Base-by-base conservation (phyloP, 1,139 yeast species). In the Candida glucosophila region DNA sequence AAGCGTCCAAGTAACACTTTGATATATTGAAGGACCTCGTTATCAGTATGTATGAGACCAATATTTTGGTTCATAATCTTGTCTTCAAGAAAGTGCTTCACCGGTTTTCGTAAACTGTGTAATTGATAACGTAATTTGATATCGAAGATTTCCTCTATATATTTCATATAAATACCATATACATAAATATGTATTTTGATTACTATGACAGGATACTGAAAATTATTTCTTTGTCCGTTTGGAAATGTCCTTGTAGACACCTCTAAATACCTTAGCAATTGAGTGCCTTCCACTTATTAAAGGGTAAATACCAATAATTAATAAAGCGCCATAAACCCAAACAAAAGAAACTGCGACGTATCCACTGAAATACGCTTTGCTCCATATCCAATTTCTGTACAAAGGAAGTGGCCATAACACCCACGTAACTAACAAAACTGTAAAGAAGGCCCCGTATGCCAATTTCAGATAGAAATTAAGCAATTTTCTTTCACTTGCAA, bases 341-440 rank as follows among this genome's bases (percentile, higher is more conserved):
- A 63, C 46, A 22, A 63, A 40, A 3, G 56, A 54, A 17, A 60
- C 59, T 0, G 52, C 49, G 5, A 53, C 49, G 49, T 59, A 63
- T 8, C 69, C 69, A 28, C 53, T 54, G 37, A 60, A 64, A 35
- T 57, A 64, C 22, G 55, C 39, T 25, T 44, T 43, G 22, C 52
- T 43, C 46, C 58, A 64, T n/a, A 62, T 49, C 46, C 58, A 64
- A 30, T 58, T 52, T 27, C 70, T 51, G 31, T 62, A 64, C 40
- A 63, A 47, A 7, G 70, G 68, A 41, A 63, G 47, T 23, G 71
- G 70, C 68, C 68, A 63, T 7, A 64, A 24, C 7, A 62, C 61
- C 58, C 56, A 55, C 13, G 52, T 53, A 4, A 59, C 30, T 15
- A 60, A 43, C 12, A 60, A 35, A 11, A 44, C 41, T 19, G 53